These are phyloP conservation scores for Backusella mclennaniae DNA, from an alignment of 192 early-diverging fungal species.

Conservation along the genomic window DNA sequence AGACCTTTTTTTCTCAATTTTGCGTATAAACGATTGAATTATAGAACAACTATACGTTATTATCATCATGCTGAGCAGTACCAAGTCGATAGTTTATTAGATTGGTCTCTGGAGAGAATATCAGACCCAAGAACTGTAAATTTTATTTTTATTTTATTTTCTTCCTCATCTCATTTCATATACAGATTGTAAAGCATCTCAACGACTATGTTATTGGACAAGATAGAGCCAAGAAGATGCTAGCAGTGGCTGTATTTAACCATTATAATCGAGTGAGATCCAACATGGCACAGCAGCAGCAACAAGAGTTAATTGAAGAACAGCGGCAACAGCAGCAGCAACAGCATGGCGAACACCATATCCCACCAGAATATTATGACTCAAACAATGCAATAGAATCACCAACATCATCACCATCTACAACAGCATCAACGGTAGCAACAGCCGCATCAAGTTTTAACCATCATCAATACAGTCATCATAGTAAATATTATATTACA, in stretches of 20 bases:
- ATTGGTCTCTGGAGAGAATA: background rate
- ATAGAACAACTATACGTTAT: background rate
- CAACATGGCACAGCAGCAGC: slow-evolving; percentile 55
- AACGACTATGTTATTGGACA: slow-evolving; percentile 89
- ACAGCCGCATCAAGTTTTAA: background rate
- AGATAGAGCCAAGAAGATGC: slow-evolving; percentile 74
- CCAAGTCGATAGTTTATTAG: background rate
- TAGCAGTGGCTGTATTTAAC: slow-evolving; percentile 83
- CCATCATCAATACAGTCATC: background rate
- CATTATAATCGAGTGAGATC: slow-evolving; percentile 77
- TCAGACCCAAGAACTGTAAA: slow-evolving; percentile 8
- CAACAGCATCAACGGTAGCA: background rate
- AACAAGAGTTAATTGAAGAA: slow-evolving; percentile 16
- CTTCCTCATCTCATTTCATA: background rate
- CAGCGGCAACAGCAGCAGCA: slow-evolving; percentile 34
- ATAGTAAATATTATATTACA: background rate
- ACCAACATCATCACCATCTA: background rate
- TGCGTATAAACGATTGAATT: background rate
- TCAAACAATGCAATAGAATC: slow-evolving; percentile 16
- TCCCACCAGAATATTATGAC: slow-evolving; percentile 17
- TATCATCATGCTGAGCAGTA: background rate
- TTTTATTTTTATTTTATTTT: background rate
- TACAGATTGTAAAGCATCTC: slow-evolving; percentile 71
- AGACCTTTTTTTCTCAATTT: background rate
- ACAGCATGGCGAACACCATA: slow-evolving; percentile 4